Evolutionary conservation across 768 basidiomycete species (phyloP), one percentile per base, ranked within the genome.

Genomic region (Steccherinum ochraceum): DNA sequence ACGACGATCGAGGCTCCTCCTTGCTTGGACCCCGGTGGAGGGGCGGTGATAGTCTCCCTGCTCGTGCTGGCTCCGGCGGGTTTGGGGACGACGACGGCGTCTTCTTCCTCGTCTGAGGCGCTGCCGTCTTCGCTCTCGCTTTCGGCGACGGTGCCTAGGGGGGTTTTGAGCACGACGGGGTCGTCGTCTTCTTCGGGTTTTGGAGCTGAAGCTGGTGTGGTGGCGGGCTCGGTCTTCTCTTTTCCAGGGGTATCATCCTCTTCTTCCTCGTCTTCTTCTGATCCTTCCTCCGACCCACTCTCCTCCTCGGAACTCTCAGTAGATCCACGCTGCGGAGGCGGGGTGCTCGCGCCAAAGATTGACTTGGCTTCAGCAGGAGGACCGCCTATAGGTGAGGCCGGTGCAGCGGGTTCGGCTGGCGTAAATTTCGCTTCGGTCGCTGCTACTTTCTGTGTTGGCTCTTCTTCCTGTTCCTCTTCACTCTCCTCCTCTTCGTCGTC

Each of bases 401-500:
- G 35, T 11, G n/a, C 35, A 39, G 35, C n/a, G 11, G 35, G n/a
- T n/a, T 11, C 11, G 11, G 35, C 11, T 11, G 35, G 11, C n/a
- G 35, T 39, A n/a, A 39, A 39, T n/a, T 39, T 39, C 35, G 11
- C 35, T 11, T n/a, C n/a, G 11, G 35, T 39, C 11, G 35, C 11
- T 39, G 35, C 35, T 39, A 39, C 35, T 11, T 39, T n/a, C 11
- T 11, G 35, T n/a, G 35, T 39, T 39, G 50, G 27, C 20, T 51
- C 11, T 7, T 51, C 7, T 10, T 45, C n/a, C 18, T 25, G 12
- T n/a, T 23, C 26, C 45, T 57, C 54, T 42, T 53, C 58, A 47
- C 50, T 60, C n/a, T 57, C 61, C 39, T 61, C 55, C 35, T 62
- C 59, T 30, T 63, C 62, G 45, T 54, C 57, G 30, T 57, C 63